Evolutionary conservation across 257 asterid species (phyloP), one percentile per base, ranked within the genome.

Genomic region (Anisodus acutangulus): DNA sequence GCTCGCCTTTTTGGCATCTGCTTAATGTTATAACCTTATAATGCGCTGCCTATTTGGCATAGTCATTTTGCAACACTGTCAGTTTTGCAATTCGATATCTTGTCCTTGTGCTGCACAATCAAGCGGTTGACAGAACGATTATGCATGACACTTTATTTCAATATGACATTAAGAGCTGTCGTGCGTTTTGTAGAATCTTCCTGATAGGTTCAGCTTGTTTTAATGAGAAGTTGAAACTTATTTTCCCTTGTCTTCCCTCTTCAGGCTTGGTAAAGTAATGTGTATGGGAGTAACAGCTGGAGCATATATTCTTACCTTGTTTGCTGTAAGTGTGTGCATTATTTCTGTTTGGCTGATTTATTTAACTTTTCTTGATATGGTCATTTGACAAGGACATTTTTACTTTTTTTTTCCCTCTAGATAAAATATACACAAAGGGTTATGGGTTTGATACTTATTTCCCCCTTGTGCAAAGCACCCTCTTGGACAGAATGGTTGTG

Each of bases 401-500:
- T 4, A 26, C 39, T 13, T 39, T 31, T 31, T 47, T n/a, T 67
- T n/a, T 8, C 2, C n/a, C 64, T 85, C 88, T 97, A 97, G 99
- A 82, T 93, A 19, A 97, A 95, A 88, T 86, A 97, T 86, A 47
- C 95, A 13, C 89, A 84, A 59, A 94, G 97, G 80, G 98, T 94
- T 66, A 88, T 89, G 91, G 99, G 99, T 84, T 86, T 97, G 92
- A 93, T 97, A 88, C 98, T 97, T 41, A 89, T 97, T 88, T 97
- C 99, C 85, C 98, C 99, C 43, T 84, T 97, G 70, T 97, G 99
- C 93, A 92, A 93, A 93, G 88, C 93, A 78, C 97, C 99, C 59
- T 95, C 98, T 55, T 97, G 99, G 99, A 90, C 98, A 71, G 98
- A 97, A 86, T 97, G 99, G 99, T 85, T 95, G 81, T 92, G 94